These are phyloP conservation scores for Fusarium compactum DNA, from an alignment of 2,329 filamentous ascomycete species.

Conservation along the genomic window DNA sequence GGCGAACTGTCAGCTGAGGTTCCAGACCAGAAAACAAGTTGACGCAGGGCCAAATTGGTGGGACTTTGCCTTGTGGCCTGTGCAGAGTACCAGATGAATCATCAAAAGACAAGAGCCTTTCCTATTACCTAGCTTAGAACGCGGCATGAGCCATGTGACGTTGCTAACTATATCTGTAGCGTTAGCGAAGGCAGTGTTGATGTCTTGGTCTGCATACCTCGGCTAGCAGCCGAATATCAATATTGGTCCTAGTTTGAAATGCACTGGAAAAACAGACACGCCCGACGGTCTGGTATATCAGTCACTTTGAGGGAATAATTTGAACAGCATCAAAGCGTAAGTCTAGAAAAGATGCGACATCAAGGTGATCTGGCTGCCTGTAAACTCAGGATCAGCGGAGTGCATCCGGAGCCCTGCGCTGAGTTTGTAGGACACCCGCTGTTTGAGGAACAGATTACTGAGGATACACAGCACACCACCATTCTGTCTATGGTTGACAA, in stretches of 20 bases:
- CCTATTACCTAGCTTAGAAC: background rate
- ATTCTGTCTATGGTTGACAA: background rate
- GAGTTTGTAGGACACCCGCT: background rate
- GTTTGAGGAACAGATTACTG: background rate
- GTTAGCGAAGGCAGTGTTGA: background rate
- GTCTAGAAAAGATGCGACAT: background rate
- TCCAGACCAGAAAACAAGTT: conserved; percentile 2
- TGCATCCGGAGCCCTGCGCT: background rate
- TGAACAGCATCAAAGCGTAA: conserved; percentile 5
- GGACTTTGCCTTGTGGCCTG: background rate
- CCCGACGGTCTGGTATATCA: background rate
- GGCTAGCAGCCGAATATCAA: background rate
- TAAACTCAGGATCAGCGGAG: background rate
- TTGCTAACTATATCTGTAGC: background rate
- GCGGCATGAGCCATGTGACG: background rate
- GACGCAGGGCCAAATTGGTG: background rate
- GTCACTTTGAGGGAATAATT: background rate
- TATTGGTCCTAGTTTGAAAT: conserved; percentile 1
- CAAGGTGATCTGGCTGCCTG: background rate
- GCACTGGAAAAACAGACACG: background rate
- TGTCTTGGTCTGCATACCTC: conserved; percentile 21
- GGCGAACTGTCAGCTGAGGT: background rate
- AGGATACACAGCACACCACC: background rate
- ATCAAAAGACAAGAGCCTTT: background rate
- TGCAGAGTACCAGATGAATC: background rate